Base-by-base conservation (phyloP, 1,139 yeast genomes). In the Nematodospora anomalae region DNA sequence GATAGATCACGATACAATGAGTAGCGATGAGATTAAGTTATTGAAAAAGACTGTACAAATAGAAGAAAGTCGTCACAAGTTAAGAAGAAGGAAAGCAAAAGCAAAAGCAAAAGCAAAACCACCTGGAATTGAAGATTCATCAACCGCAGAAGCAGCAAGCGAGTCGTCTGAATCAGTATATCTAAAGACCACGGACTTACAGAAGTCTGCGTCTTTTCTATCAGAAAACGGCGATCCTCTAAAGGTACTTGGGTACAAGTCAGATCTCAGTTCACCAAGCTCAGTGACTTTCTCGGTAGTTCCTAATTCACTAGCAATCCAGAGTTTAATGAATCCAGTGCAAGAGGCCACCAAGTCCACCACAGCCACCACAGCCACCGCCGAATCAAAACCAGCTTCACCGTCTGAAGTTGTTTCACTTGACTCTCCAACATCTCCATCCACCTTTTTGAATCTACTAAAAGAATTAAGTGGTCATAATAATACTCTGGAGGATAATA, bases 11-110 rank as follows among this genome's bases (percentile, higher is more conserved):
- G 51, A 49, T 28, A 28, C 38, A n/a, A 64, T 63, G 68, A 38
- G 53, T 10, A 58, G 57, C 30, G 50, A 43, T 5, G 58, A 61
- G 29, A 53, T 64, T 21, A 49, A 45, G 20, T 28, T 32, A 10
- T 46, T 64, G 26, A 55, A 53, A 35, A 47, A 49, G 23, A 46
- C 49, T 31, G 73, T 66, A 2, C 58, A 55, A 33, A 43, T 47
- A 16, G 59, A 57, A 18, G 75, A 68, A 40, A 57, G 61, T 21
- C 43, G 35, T 4, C 57, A 52, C 35, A 69, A 70, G 45, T 47
- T 69, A 21, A 50, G 76, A 22, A 62, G 56, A 37, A 41, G 73
- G 6, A 63, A 57, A 40, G 36, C 55, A 14, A 51, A 45, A 34
- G 21, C 38, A 4, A 37, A 33, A 18, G 21, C 8, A 18, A 23